These are phyloP conservation scores for Trichoderma sp. DNA, from an alignment of 2,329 filamentous ascomycete species.

Conservation along the genomic window DNA sequence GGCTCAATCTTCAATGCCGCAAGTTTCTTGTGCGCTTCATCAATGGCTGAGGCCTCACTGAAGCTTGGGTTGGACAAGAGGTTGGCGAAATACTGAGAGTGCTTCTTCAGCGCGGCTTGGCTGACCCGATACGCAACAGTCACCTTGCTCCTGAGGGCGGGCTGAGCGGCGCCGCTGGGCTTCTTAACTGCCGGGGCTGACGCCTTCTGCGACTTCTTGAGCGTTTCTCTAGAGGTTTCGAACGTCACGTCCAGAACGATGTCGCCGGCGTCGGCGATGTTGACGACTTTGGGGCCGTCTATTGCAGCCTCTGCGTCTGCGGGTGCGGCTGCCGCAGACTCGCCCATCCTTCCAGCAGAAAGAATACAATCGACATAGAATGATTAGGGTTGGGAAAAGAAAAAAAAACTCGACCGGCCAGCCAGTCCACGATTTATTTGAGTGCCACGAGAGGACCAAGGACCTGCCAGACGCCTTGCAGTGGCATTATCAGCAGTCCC, in stretches of 20 bases:
- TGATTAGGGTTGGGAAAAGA: not conserved
- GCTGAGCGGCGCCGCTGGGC: constrained; percentile 36
- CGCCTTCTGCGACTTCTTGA: constrained; percentile 51
- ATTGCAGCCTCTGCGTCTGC: constrained; percentile 33
- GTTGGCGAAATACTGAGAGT: constrained; percentile 71
- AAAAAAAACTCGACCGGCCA: not conserved
- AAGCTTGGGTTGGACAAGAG: constrained; percentile 67
- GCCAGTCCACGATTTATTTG: constrained; percentile 9
- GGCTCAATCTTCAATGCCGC: constrained; percentile 52
- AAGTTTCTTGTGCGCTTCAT: constrained; percentile 55
- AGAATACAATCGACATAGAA: constrained; percentile 26
- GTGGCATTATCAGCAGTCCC: constrained; percentile 3
- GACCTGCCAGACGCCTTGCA: not conserved
- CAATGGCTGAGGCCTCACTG: constrained; percentile 62
- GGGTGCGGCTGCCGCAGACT: constrained; percentile 30
- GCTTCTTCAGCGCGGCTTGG: constrained; percentile 57
- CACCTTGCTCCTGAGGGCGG: constrained; percentile 44
- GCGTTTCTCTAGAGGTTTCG: constrained; percentile 58
- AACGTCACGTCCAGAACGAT: constrained; percentile 69
- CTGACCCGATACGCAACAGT: constrained; percentile 63
- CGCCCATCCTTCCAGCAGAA: constrained; percentile 27
- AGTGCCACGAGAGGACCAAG: not conserved
- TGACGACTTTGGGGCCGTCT: constrained; percentile 46
- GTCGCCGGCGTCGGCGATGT: constrained; percentile 63
- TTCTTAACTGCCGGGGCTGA: constrained; percentile 38